A percentile compares a stretch with the other conserved stretches of the same genome.
Evolutionary conservation across 768 basidiomycete genomes (phyloP).

Genomic region (Leccinum pellstonianum): DNA sequence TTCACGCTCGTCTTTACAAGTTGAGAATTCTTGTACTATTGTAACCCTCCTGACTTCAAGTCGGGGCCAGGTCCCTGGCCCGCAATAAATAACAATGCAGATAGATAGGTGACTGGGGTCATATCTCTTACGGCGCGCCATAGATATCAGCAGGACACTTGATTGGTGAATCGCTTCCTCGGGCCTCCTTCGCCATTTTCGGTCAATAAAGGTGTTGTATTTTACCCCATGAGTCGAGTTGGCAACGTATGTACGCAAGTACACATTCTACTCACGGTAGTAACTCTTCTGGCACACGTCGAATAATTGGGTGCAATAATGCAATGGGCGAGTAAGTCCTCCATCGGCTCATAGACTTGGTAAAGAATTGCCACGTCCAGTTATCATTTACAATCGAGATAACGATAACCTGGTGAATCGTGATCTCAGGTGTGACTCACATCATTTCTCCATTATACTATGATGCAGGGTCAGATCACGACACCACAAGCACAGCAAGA

Average conservation of each 20-base stretch:
- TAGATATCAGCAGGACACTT: not conserved
- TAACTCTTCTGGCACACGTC: too few relatives aligned
- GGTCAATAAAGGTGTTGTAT: not conserved
- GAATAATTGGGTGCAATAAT: too few relatives aligned
- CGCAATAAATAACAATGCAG: not conserved
- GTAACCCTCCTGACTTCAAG: not conserved
- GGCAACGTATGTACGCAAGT: not conserved
- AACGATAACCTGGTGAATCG: too few relatives aligned
- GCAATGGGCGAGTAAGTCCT: too few relatives aligned
- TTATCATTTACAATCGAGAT: too few relatives aligned
- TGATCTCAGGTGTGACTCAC: too few relatives aligned
- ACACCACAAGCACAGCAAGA: too few relatives aligned
- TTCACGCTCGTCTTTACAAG: not conserved
- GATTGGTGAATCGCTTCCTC: not conserved
- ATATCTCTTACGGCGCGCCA: not conserved
- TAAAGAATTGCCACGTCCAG: too few relatives aligned
- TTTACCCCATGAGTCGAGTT: not conserved
- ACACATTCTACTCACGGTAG: not conserved
- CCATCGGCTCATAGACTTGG: too few relatives aligned
- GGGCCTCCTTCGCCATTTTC: not conserved
- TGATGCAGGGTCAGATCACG: too few relatives aligned
- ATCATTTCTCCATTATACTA: too few relatives aligned
- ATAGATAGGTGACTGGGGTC: constrained; percentile 1
- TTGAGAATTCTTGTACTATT: not conserved
- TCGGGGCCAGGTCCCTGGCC: not conserved